phyloP scores from a whole-genome alignment of 257 asterid species.

The Capsicum rhomboideum region DNA sequence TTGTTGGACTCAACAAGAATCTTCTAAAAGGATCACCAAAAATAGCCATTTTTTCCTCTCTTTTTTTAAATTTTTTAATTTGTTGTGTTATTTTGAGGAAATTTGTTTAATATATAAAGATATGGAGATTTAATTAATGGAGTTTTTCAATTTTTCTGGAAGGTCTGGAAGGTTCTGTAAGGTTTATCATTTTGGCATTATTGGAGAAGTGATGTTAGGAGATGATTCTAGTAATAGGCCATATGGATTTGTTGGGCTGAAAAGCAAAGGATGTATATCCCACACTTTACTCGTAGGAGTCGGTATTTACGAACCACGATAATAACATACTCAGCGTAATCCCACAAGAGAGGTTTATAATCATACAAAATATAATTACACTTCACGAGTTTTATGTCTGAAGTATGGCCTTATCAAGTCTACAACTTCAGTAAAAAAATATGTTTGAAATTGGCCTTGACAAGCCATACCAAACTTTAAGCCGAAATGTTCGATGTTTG shows the following conservation, averaged over 20 bases:
- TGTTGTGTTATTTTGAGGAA: neutral
- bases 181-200: conserved; percentile 13
- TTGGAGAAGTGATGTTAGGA: conserved; percentile 20
- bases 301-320: too few species aligned
- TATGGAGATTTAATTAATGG: neutral
- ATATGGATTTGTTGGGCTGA: too few species aligned
- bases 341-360: too few species aligned
- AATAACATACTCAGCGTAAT: too few species aligned
- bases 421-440: too few species aligned
- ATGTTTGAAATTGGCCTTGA: neutral
- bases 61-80: neutral
- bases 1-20: conserved; percentile 40
- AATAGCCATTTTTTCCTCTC: conserved; percentile 32
- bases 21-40: conserved; percentile 64
- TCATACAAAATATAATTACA: neutral
- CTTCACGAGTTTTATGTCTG: neutral
- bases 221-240: neutral
- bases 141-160: neutral
- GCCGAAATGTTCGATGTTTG: too few species aligned
- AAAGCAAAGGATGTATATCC: too few species aligned
- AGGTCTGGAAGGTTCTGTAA: conserved; percentile 36
- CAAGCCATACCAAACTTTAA: neutral
- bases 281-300: too few species aligned
- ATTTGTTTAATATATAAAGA: neutral
- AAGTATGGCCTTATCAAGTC: neutral